Percentiles rank a stretch among this genome's conserved stretches.
Conservation (phyloP, 2,329 filamentous ascomycete species). For the Clarireedia homoeocarpa region DNA sequence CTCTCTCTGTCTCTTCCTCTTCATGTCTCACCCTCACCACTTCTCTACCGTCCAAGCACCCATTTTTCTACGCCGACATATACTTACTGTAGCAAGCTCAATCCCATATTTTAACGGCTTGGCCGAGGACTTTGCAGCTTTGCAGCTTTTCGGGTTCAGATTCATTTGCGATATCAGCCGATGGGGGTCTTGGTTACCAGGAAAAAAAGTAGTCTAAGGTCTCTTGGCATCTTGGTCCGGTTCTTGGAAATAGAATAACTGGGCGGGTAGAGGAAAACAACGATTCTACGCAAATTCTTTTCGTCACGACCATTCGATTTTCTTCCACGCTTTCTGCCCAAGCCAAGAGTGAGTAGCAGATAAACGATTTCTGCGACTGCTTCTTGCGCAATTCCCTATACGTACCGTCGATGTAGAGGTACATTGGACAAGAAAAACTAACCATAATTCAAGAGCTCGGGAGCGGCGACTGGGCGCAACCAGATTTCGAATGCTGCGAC, state of each 20-base stretch:
- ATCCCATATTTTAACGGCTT: not conserved
- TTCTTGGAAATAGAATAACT: not conserved
- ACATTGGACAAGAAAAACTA: not conserved
- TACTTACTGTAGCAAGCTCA: not conserved
- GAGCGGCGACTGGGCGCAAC: slow-evolving; percentile 43
- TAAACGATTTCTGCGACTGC: not conserved
- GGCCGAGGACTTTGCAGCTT: not conserved
- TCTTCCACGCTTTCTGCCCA: not conserved
- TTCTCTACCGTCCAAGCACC: not conserved
- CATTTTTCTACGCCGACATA: not conserved
- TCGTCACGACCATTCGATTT: not conserved
- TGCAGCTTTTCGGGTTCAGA: not conserved
- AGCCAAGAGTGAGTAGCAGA: not conserved
- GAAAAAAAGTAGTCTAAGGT: not conserved
- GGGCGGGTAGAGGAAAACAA: not conserved
- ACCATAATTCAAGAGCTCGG: slow-evolving; percentile 10
- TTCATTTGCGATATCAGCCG: not conserved
- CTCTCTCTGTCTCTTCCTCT: no score
- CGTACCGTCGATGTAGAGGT: not conserved
- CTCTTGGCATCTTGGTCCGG: not conserved
- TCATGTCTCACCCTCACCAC: not conserved
- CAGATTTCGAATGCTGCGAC: slow-evolving; percentile 37
- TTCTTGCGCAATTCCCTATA: not conserved
- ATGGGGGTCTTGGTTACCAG: not conserved
- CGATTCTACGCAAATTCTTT: not conserved